Base-by-base conservation (phyloP, 768 basidiomycete genomes). In the Pisolithus albus region DNA sequence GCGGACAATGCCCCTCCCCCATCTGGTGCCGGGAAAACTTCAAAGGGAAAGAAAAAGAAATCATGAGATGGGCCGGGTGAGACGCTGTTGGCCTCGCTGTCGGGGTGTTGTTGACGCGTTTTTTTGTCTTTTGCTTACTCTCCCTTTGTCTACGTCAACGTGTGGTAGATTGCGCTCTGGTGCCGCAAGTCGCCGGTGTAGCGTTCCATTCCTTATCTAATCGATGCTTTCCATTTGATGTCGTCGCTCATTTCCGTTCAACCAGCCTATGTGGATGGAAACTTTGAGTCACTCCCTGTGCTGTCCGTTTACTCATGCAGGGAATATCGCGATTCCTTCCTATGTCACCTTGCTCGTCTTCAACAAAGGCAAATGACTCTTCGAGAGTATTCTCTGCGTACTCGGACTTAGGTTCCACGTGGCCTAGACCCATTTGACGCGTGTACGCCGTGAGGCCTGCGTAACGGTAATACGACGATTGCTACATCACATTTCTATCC, bases 11-110 rank as follows among this genome's bases (percentile, higher is more conserved):
- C 50, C 6, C 21, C 57, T 23, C 46, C 51, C 2, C 56, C 57
- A 46, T 54, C 66, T 39, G 67, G 67, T 42, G 48, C 62, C 36
- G 75, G 73, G 59, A 70, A 60, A 52, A 51, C 60, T 34, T 64
- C 67, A 46, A 86, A 83, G 64, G 76, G 79, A 47, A 86, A 83
- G 74, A 86, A 83, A 73, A 83, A 78, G 70, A 84, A 80, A 72
- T 85, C 75, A 61, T 65, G 61, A 67, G 61, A 54, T 52, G 44
- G 32, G 56, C 21, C 56, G 50, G 59, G 48, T 60, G 59, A 50
- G 16, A 52, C 52, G 49, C 53, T 24, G 36, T 56, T 50, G 59
- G 50, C 48, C 61, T 52, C 56, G 40, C 38, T 46, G 51, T 30
- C 50, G 56, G 57, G 45, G 49, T 45, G 34, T 51, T 41, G 52